Evolutionary conservation across 345 rosid genomes (phyloP).

Genomic region (Cochlearia excelsa): DNA sequence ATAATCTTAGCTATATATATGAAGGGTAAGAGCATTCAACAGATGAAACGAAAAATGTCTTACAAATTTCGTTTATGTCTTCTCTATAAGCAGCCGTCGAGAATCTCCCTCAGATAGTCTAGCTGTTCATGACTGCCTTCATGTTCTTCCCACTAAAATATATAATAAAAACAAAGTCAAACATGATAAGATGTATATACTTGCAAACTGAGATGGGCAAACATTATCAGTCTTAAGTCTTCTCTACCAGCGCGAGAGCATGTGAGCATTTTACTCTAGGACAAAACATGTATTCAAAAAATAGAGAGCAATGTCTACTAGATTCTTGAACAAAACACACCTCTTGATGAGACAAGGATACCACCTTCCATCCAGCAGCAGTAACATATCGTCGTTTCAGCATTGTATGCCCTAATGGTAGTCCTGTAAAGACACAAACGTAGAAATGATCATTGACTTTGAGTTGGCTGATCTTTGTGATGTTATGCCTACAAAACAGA

Average conservation of each 20-base stretch:
- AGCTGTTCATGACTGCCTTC: slow-evolving; percentile 76
- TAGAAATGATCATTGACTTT: neutral
- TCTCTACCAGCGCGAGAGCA: slow-evolving; percentile 13
- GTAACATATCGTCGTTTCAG: slow-evolving; percentile 69
- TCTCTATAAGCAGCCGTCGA: slow-evolving; percentile 47
- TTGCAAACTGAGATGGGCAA: neutral
- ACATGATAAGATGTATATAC: slow-evolving; percentile 13
- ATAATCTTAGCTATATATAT: slow-evolving; percentile 26
- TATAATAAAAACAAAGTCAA: slow-evolving; percentile 15
- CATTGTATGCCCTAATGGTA: slow-evolving; percentile 82
- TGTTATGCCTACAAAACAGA: neutral
- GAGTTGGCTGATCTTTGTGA: slow-evolving; percentile 9
- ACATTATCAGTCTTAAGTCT: slow-evolving; percentile 3
- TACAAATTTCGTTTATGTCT: slow-evolving; percentile 23
- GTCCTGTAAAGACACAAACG: slow-evolving; percentile 46
- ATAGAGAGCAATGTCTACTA: neutral
- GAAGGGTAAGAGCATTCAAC: neutral
- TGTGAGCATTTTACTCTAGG: neutral
- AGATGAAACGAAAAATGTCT: slow-evolving; percentile 3
- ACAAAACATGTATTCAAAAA: neutral
- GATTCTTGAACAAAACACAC: slow-evolving; percentile 34
- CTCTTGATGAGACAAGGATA: slow-evolving; percentile 77
- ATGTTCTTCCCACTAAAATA: slow-evolving; percentile 75
- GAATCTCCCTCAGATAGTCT: slow-evolving; percentile 73
- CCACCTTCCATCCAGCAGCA: slow-evolving; percentile 85